Evolutionary conservation across 345 rosid species (phyloP), one percentile per base, ranked within the genome.

Genomic region (Syzygium oleosum): DNA sequence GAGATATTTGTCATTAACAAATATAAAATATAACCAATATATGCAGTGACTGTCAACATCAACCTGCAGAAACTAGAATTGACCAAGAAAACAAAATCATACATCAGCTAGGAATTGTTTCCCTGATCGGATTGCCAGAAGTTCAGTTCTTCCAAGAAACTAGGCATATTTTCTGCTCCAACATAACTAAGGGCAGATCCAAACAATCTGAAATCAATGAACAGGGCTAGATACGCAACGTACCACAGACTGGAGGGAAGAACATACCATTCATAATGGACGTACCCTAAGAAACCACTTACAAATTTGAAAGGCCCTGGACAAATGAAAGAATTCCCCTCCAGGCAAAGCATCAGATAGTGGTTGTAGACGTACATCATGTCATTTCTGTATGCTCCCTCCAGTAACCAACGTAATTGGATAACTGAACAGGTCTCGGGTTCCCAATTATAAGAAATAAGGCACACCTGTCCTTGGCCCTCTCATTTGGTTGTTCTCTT

Each of bases 401-500:
- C 38, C 87, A 86, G 78, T 12, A n/a, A 68, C 41, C 41, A 46
- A n/a, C 54, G 51, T 21, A 52, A 85, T 54, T 41, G 86, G 49
- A 85, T 17, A 31, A 54, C 49, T 54, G 49, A 52, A 85, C 49
- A 52, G 63, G 86, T 84, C 23, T 34, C 15, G 46, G 89, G n/a
- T 12, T 84, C 52, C 84, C 55, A 84, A 90, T 94, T 90, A 96
- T 88, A 98, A 93, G 95, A 98, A 98, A 89, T 98, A 98, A 7
- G 99, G 99, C 86, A 96, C 98, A 84, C 99, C 99, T 77, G 99
- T 95, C 90, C 99, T 94, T 51, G 99, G 99, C 85, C 99, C 99
- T 92, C 99, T 96, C 99, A 96, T 98, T 91, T 96, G 99, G 89
- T 95, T 96, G 94, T 98, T 98, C 95, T 98, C 99, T 90, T 98